Evolutionary conservation across 2,329 filamentous ascomycete genomes (phyloP).

Genomic region (Bipolaris sorokiniana): DNA sequence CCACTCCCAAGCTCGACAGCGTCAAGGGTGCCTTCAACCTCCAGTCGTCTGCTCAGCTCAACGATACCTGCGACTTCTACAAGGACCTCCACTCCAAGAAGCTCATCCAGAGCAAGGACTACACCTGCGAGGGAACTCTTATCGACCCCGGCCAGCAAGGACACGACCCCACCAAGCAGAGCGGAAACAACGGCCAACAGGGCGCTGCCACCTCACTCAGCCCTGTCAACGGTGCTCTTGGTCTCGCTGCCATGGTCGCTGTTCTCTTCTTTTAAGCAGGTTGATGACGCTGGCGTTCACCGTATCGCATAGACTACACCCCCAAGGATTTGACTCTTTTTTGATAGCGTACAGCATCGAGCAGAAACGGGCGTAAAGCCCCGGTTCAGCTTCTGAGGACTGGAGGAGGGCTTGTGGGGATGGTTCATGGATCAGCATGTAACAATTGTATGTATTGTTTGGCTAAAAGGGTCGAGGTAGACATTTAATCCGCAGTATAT

Average conservation of each 20-base stretch:
- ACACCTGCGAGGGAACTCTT: constrained; percentile 51
- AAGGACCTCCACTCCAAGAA: constrained; percentile 52
- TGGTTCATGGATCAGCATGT: constrained; percentile 39
- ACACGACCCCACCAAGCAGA: constrained; percentile 44
- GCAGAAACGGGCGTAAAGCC: constrained; percentile 31
- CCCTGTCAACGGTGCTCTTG: constrained; percentile 51
- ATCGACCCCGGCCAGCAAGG: constrained; percentile 46
- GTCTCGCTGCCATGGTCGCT: constrained; percentile 55
- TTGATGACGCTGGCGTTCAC: constrained; percentile 45
- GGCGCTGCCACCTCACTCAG: constrained; percentile 51
- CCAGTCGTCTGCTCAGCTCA: constrained; percentile 53
- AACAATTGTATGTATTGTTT: constrained; percentile 47
- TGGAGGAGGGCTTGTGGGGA: constrained; percentile 32
- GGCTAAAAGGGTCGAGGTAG: constrained; percentile 40
- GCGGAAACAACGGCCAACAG: constrained; percentile 31
- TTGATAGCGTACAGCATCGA: constrained; percentile 43
- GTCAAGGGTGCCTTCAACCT: constrained; percentile 60
- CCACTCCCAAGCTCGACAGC: constrained; percentile 63
- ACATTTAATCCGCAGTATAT: constrained; percentile 44
- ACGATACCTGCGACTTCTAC: constrained; percentile 51
- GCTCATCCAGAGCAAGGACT: constrained; percentile 51
- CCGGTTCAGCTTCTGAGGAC: constrained; percentile 31
- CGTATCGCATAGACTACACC: constrained; percentile 50
- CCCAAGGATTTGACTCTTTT: constrained; percentile 38
- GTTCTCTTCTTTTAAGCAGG: constrained; percentile 55